These are phyloP conservation scores for Phytophthora cactorum DNA, from an alignment of 352 stramenopile genomes.

Conservation along the genomic window DNA sequence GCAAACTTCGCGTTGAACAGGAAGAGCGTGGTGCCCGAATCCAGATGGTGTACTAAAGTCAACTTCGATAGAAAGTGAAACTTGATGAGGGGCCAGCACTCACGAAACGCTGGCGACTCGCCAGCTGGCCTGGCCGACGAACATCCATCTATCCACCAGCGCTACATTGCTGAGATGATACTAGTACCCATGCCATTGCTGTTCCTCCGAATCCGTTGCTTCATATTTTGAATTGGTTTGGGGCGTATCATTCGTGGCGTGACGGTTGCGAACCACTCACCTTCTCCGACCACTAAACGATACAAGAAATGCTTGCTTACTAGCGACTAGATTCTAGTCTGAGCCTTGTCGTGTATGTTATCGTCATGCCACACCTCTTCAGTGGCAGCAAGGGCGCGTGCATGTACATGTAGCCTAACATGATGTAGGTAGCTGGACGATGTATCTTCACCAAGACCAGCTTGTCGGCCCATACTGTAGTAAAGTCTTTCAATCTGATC, in stretches of 20 bases:
- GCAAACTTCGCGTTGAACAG: slow-evolving; percentile 21
- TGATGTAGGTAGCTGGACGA: neutral
- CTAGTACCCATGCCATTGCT: neutral
- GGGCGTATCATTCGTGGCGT: slow-evolving; percentile 4
- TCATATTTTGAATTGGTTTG: neutral
- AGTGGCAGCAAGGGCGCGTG: neutral
- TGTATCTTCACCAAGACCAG: neutral
- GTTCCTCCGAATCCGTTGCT: neutral
- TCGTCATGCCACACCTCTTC: neutral
- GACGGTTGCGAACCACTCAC: neutral
- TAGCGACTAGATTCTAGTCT: too few species aligned
- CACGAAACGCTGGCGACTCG: slow-evolving; percentile 10
- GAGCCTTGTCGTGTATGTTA: slow-evolving; percentile 1
- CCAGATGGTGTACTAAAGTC: slow-evolving; percentile 13
- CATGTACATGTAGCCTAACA: neutral
- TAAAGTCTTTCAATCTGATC: slow-evolving; percentile 12
- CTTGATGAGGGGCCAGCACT: slow-evolving; percentile 1
- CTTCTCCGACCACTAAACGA: slow-evolving; percentile 10
- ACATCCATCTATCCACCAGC: slow-evolving; percentile 7
- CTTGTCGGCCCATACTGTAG: slow-evolving; percentile 3
- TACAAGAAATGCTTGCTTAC: slow-evolving; percentile 13
- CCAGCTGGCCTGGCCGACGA: neutral
- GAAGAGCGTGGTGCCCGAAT: slow-evolving; percentile 1
- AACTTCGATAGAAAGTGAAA: slow-evolving; percentile 3
- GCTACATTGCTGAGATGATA: neutral